These are phyloP conservation scores for Suillus placidus DNA, from an alignment of 768 basidiomycete genomes.

Conservation along the genomic window DNA sequence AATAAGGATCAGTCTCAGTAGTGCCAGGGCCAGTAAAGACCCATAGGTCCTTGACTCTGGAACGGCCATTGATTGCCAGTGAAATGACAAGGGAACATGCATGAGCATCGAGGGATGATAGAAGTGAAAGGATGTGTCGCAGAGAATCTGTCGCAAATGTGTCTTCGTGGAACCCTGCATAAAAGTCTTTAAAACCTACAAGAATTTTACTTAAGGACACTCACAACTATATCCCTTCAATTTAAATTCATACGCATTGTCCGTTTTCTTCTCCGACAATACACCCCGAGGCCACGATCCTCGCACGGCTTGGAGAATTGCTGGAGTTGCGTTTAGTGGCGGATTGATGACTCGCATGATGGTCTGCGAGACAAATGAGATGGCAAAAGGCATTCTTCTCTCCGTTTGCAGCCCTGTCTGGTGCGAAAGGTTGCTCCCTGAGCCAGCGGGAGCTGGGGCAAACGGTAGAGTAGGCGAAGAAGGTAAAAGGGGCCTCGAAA, in stretches of 20 bases:
- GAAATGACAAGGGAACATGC: conserved; percentile 71
- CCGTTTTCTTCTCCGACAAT: conserved; percentile 74
- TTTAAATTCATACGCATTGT: conserved; percentile 77
- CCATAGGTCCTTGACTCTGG: conserved; percentile 78
- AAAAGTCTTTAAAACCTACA: conserved; percentile 21
- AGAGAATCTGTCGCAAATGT: conserved; percentile 76
- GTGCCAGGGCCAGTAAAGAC: conserved; percentile 64
- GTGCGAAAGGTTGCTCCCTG: conserved; percentile 41
- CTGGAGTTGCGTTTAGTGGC: conserved; percentile 76
- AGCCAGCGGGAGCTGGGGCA: conserved; percentile 43
- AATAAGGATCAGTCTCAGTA: conserved; percentile 32
- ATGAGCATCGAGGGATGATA: conserved; percentile 67
- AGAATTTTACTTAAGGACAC: conserved; percentile 27
- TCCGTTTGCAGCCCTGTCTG: conserved; percentile 33
- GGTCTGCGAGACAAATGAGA: conserved; percentile 72
- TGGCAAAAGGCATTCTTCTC: conserved; percentile 60
- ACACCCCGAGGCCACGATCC: conserved; percentile 81
- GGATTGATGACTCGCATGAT: conserved; percentile 74
- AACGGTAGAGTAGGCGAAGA: conserved; percentile 41
- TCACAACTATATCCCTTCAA: conserved; percentile 80
- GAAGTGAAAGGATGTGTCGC: conserved; percentile 66
- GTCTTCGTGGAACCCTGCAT: conserved; percentile 76
- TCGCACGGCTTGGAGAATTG: conserved; percentile 78
- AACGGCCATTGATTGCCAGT: conserved; percentile 69
- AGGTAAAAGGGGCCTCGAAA: conserved; percentile 52